These are phyloP conservation scores for Noccaea bulbosa DNA, from an alignment of 345 rosid genomes.

Conservation along the genomic window DNA sequence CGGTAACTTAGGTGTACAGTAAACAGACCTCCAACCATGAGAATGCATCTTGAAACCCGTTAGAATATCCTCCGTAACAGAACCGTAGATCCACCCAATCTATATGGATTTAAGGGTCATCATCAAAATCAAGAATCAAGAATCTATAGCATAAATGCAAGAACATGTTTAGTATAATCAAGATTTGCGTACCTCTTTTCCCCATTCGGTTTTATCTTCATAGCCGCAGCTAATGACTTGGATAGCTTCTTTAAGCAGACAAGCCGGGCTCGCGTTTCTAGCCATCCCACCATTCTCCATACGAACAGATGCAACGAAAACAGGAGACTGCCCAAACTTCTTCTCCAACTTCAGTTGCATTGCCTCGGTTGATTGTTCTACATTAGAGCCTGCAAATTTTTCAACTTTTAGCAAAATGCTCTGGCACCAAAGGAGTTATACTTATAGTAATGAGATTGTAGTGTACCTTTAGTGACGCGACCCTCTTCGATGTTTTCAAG, in stretches of 20 bases:
- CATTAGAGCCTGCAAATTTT: slow-evolving; percentile 46
- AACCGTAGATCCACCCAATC: slow-evolving; percentile 99
- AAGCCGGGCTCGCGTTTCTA: slow-evolving; percentile 71
- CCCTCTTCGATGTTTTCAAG: slow-evolving; percentile 94
- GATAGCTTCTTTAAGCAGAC: slow-evolving; percentile 89
- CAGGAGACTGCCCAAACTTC: slow-evolving; percentile 97
- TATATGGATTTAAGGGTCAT: slow-evolving; percentile 41
- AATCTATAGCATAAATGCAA: neutral
- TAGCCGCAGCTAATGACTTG: slow-evolving; percentile 99
- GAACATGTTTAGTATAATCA: neutral
- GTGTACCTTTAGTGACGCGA: slow-evolving; percentile 33
- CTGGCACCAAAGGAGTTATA: neutral
- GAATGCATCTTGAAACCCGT: slow-evolving; percentile 99
- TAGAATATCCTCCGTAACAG: slow-evolving; percentile 93
- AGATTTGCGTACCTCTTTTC: slow-evolving; percentile 79
- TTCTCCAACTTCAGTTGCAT: slow-evolving; percentile 83
- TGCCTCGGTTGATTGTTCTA: slow-evolving; percentile 60
- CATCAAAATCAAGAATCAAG: slow-evolving; percentile 16
- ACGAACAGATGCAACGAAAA: slow-evolving; percentile 76
- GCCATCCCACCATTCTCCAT: slow-evolving; percentile 86
- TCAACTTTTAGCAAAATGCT: slow-evolving; percentile 45
- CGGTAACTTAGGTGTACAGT: slow-evolving; percentile 85
- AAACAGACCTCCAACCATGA: slow-evolving; percentile 98
- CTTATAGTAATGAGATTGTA: slow-evolving; percentile 20
- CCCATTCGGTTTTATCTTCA: slow-evolving; percentile 99